Percentiles rank a stretch among this genome's conserved stretches.
These are phyloP conservation scores for Cutaneotrichosporon spelunceum DNA, from an alignment of 1,284 basidiomycete genomes.

Conservation along the genomic window DNA sequence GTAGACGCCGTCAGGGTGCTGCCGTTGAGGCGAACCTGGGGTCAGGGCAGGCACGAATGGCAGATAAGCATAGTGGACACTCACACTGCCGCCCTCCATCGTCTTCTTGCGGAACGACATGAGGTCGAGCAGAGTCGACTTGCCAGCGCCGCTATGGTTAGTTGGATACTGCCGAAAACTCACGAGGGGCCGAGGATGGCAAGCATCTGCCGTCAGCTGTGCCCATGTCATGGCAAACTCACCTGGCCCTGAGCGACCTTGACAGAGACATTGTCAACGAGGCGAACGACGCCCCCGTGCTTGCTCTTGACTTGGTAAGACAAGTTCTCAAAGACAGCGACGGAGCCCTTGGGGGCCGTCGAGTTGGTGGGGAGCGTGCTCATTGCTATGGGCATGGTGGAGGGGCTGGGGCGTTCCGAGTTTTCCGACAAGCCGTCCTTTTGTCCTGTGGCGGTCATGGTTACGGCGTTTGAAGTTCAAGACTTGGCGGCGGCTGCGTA, in stretches of 20 bases:
- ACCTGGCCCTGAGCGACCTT: slow-evolving; percentile 14
- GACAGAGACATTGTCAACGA: slow-evolving; percentile 21
- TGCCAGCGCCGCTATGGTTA: slow-evolving; percentile 32
- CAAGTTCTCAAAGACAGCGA: slow-evolving; percentile 16
- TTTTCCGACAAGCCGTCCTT: not conserved
- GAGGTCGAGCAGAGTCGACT: slow-evolving; percentile 50
- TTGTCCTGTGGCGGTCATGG: not conserved
- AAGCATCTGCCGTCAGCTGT: slow-evolving; percentile 16
- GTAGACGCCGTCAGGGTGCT: slow-evolving; percentile 11
- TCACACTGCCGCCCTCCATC: slow-evolving; percentile 21
- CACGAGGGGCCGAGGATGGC: slow-evolving; percentile 24
- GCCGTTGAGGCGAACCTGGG: slow-evolving; percentile 21
- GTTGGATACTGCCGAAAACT: not conserved
- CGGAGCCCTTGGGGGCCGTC: slow-evolving; percentile 3
- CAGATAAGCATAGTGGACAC: not conserved
- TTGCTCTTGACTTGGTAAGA: slow-evolving; percentile 24
- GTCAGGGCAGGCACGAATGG: not conserved
- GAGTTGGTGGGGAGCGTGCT: not conserved
- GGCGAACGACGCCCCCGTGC: slow-evolving; percentile 14
- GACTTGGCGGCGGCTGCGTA: no score
- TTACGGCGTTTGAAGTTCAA: no score
- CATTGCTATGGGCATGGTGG: not conserved
- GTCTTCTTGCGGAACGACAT: slow-evolving; percentile 37
- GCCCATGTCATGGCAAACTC: slow-evolving; percentile 8
- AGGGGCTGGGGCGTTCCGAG: not conserved